Evolutionary conservation across 208 protist species (phyloP).

Genomic region (Leishmania gerbilli): DNA sequence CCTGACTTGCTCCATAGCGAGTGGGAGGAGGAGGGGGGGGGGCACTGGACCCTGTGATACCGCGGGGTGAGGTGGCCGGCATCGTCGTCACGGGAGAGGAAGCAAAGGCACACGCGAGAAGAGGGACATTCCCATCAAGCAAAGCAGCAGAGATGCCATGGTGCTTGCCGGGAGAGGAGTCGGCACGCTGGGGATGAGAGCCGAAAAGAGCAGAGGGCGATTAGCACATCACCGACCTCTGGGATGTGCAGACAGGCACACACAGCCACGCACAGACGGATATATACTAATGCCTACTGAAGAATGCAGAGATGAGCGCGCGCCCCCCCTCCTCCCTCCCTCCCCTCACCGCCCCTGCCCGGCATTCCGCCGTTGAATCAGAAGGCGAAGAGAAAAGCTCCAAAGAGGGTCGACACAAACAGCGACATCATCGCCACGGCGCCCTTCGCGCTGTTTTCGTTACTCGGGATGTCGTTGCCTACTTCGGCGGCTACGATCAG

Average conservation of each 20-base stretch:
- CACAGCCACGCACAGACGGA: not conserved
- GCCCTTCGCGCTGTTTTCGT: slow-evolving; percentile 13
- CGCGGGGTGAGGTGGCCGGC: not conserved
- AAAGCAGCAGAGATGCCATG: too few relatives aligned
- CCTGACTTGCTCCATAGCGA: not conserved
- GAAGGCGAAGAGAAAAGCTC: slow-evolving; percentile 9
- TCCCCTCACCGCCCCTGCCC: not conserved
- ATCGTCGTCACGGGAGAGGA: not conserved
- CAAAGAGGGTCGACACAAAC: slow-evolving; percentile 8
- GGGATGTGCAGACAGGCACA: not conserved
- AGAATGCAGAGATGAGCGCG: not conserved
- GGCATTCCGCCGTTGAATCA: not conserved
- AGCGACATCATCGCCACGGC: slow-evolving; percentile 13
- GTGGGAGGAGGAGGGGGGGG: too few relatives aligned
- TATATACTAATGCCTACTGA: not conserved
- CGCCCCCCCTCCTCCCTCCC: not conserved
- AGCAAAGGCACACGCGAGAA: not conserved
- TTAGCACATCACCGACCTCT: not conserved
- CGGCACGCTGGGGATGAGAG: not conserved
- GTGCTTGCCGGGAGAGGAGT: not conserved
- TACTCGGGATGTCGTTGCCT: slow-evolving; percentile 24
- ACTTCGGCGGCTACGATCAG: slow-evolving; percentile 26
- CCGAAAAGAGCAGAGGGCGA: not conserved
- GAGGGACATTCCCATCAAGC: not conserved
- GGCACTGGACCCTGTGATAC: not conserved